These are phyloP conservation scores for Eutypella sp. DNA, from an alignment of 2,329 filamentous ascomycete species.

Conservation along the genomic window DNA sequence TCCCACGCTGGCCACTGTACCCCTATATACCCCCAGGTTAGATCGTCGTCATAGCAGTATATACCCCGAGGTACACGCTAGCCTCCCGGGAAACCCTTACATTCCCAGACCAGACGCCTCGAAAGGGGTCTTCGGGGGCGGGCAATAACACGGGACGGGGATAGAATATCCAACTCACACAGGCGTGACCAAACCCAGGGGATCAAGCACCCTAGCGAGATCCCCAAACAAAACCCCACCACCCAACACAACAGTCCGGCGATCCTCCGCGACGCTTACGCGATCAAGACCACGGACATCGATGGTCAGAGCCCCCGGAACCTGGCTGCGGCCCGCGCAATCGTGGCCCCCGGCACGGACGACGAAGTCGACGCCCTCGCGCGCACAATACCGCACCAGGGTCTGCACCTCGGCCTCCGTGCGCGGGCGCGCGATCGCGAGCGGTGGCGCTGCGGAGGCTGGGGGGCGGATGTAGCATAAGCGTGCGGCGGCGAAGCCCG, in stretches of 20 bases:
- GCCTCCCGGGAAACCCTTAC: background rate
- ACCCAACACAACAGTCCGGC: conserved; percentile 28
- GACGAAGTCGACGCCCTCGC: conserved; percentile 17
- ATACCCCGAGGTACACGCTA: background rate
- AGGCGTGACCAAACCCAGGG: conserved; percentile 25
- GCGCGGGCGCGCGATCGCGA: conserved; percentile 17
- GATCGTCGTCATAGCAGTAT: background rate
- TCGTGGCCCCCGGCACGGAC: conserved; percentile 32
- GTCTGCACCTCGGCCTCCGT: conserved; percentile 13
- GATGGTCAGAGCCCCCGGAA: conserved; percentile 27
- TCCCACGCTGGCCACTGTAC: conserved; percentile 23
- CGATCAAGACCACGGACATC: conserved; percentile 32
- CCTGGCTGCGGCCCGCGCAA: conserved; percentile 26
- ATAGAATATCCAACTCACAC: conserved; percentile 10
- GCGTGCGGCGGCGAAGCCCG: conserved; percentile 13
- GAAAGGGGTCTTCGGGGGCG: background rate
- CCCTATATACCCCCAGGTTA: conserved; percentile 4
- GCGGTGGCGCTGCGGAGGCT: conserved; percentile 3
- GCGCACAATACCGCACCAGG: conserved; percentile 13
- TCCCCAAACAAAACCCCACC: conserved; percentile 30
- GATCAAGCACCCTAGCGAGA: conserved; percentile 20
- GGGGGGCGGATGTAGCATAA: conserved; percentile 8
- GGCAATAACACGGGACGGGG: background rate
- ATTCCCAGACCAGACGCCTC: background rate
- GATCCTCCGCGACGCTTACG: conserved; percentile 22